Base-by-base conservation (phyloP, 2,329 filamentous ascomycete genomes). In the Trichocomaceae sp. region DNA sequence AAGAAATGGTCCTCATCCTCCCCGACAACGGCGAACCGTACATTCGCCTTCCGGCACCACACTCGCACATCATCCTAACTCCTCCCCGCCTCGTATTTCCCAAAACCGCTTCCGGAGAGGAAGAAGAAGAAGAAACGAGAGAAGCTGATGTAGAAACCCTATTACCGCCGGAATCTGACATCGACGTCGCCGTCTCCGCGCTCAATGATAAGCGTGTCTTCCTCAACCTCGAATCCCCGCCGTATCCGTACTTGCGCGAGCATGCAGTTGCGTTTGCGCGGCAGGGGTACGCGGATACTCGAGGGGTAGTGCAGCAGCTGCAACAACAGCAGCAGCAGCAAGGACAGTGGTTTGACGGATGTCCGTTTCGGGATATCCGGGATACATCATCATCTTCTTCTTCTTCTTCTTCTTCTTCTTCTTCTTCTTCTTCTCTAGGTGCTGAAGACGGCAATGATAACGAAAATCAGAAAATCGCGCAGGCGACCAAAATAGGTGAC, bases 191-290 rank as follows among this genome's bases (percentile, higher is more conserved):
- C 22, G 37, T 61, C 5, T 20, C 41, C 7, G 54, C 60, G 1
- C 58, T 69, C 17, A 69, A 69, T 42, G 59, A 68, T 22, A 60
- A 62, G 5, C 35, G 20, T 0, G 58, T 68, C 1, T 63, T 63
- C 37, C 41, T 49, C n/a, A 61, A 52, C 31, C 62, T 69, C 23
- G 55, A 58, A 19, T 45, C 52, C 1, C 60, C 63, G 5, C 66
- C 67, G 0, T 64, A 61, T 50, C 66, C 67, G 0, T 69, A 65
- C 29, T 52, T 57, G 2, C 53, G 17, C 6, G 55, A 60, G 23
- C 35, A 66, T 50, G 66, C 59, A 2, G 50, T 57, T 6, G 46
- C 47, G 10, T 64, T 59, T 22, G 20, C 51, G 10, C 46, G 50
- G 2, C 20, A 12, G 50, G 17, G 59, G 7, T 49, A 54, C 20